These are phyloP conservation scores for Cryptosporidium felis DNA, from an alignment of 169 alveolate genomes.

Conservation along the genomic window DNA sequence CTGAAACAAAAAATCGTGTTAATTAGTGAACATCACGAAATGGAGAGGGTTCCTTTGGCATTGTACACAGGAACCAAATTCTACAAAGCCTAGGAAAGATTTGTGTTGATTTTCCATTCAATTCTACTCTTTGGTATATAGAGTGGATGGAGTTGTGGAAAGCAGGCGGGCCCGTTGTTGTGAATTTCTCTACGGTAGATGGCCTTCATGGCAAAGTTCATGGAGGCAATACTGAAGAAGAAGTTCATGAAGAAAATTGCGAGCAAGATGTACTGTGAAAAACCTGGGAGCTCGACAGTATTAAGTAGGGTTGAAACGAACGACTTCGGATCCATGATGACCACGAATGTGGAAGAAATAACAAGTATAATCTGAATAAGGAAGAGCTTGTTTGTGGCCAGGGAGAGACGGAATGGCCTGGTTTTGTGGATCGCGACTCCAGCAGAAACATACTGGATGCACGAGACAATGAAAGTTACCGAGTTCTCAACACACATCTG, in stretches of 20 bases:
- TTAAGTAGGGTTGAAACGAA: background rate
- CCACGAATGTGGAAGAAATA: background rate
- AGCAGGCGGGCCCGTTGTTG: conserved; percentile 42
- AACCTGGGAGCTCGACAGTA: conserved; percentile 26
- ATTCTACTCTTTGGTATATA: conserved; percentile 21
- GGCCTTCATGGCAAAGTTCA: conserved; percentile 7
- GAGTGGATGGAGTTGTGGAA: conserved; percentile 65
- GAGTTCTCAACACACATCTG: conserved; percentile 57
- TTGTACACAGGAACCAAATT: too few species aligned
- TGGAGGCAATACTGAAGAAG: background rate
- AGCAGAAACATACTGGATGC: conserved; percentile 55
- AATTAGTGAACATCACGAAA: too few species aligned
- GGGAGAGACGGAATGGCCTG: conserved; percentile 50
- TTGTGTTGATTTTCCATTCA: conserved; percentile 42
- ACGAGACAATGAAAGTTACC: conserved; percentile 36
- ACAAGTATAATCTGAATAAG: background rate
- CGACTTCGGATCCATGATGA: background rate
- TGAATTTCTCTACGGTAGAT: background rate
- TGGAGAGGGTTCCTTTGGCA: too few species aligned
- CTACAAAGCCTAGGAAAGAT: too few species aligned
- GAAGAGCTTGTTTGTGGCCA: conserved; percentile 33
- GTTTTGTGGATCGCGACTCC: conserved; percentile 57
- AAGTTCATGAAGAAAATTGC: background rate
- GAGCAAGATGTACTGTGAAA: conserved; percentile 1
- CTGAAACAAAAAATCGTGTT: too few species aligned